Evolutionary conservation across 2,329 filamentous ascomycete genomes (phyloP).

Genomic region (Epichloe brachyelytri): DNA sequence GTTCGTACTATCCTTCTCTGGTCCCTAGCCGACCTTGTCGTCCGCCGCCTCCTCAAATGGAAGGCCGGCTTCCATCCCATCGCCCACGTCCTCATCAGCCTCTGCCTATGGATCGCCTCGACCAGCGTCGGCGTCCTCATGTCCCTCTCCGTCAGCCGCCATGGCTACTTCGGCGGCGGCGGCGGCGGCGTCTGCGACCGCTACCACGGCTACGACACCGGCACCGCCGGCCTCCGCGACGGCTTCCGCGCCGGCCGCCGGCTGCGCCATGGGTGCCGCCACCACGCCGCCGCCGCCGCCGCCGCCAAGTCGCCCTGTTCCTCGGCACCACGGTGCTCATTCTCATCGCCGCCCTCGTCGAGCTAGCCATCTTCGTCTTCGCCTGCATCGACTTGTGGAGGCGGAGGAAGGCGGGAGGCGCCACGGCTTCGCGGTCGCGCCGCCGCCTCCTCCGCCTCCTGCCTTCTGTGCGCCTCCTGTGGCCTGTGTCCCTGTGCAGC

Average conservation of each 20-base stretch:
- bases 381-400: conserved; percentile 22
- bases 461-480: not conserved
- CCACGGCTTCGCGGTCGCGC: conserved; percentile 5
- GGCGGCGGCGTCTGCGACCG: not conserved
- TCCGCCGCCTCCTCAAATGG: conserved; percentile 19
- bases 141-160: conserved; percentile 7
- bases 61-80: conserved; percentile 28
- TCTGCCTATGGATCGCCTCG: conserved; percentile 28
- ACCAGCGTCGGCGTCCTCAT: conserved; percentile 14
- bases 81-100: conserved; percentile 28
- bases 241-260: not conserved
- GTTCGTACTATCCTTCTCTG: conserved; percentile 15
- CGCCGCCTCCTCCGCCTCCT: conserved; percentile 10
- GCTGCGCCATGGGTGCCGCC: no score
- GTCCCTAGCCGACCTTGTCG: conserved; percentile 26
- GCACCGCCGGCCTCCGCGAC: not conserved
- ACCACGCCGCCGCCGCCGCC: not conserved
- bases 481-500: not conserved
- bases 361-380: conserved; percentile 27
- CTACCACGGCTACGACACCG: not conserved
- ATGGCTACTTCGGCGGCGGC: not conserved
- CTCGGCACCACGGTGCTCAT: conserved; percentile 13
- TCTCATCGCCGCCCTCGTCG: conserved; percentile 15
- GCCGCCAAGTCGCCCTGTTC: conserved; percentile 4
- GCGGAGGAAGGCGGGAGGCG: conserved; percentile 4